Percentiles rank a stretch among this genome's conserved stretches.
These are phyloP conservation scores for Amorphotheca resinae DNA, from an alignment of 495 filamentous ascomycete species.

Conservation along the genomic window DNA sequence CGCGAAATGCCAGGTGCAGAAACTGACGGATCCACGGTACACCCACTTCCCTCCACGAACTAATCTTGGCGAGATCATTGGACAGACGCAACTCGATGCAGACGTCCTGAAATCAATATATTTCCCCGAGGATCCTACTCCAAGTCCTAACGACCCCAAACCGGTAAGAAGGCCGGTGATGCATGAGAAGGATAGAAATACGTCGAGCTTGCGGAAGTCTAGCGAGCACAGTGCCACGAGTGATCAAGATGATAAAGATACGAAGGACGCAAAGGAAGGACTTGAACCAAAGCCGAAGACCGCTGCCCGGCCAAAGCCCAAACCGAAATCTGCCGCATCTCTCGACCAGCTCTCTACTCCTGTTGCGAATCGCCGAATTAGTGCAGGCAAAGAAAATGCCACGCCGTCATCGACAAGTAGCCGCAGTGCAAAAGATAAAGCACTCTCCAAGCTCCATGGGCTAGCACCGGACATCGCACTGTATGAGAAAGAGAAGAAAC, in stretches of 20 bases:
- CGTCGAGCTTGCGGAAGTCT: constrained; percentile 2
- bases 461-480: constrained; percentile 71
- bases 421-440: constrained; percentile 77
- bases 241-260: constrained; percentile 4
- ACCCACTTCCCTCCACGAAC: constrained; percentile 74
- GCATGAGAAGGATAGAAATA: constrained; percentile 20
- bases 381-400: constrained; percentile 67
- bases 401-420: constrained; percentile 68
- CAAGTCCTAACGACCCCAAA: constrained; percentile 13
- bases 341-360: constrained; percentile 15
- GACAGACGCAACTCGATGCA: constrained; percentile 57
- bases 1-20: constrained; percentile 64
- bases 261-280: background rate
- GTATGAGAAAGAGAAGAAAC: constrained; percentile 90
- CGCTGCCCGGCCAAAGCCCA: background rate
- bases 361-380: constrained; percentile 10
- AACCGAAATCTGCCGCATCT: background rate
- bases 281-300: background rate
- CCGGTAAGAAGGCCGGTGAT: constrained; percentile 12
- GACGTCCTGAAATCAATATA: constrained; percentile 41
- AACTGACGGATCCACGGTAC: constrained; percentile 56
- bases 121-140: constrained; percentile 28
- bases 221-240: constrained; percentile 5
- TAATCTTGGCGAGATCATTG: constrained; percentile 85
- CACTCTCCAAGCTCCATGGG: constrained; percentile 60